Percentiles rank a stretch among this genome's conserved stretches.
Conservation (phyloP, 805 yeast species). For the Schwanniomyces polymorphus region DNA sequence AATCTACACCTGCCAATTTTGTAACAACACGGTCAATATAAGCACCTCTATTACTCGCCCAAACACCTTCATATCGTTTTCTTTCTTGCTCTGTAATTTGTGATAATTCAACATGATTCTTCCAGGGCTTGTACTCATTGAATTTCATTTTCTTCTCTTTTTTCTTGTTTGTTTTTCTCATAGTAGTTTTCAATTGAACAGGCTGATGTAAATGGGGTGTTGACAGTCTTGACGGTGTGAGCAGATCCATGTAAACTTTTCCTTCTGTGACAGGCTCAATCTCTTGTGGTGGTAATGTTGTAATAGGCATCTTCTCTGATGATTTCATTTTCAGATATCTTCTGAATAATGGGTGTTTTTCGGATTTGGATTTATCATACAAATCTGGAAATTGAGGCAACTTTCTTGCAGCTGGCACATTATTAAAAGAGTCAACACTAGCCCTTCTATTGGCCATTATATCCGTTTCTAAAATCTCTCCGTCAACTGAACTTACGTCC, state of each 20-base stretch:
- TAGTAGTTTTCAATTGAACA: slow-evolving; percentile 50
- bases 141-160: slow-evolving; percentile 49
- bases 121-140: slow-evolving; percentile 94
- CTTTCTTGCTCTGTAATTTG: slow-evolving; percentile 62
- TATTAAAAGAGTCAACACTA: slow-evolving; percentile 1
- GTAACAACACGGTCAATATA: slow-evolving; percentile 46
- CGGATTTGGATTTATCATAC: slow-evolving; percentile 8
- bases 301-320: neutral
- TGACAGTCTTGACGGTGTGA: slow-evolving; percentile 6
- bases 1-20: slow-evolving; percentile 29
- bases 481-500: neutral
- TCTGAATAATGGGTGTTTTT: neutral
- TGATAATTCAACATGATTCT: slow-evolving; percentile 65
- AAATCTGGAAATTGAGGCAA: slow-evolving; percentile 38
- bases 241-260: neutral
- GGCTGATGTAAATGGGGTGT: slow-evolving; percentile 16
- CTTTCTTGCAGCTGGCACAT: slow-evolving; percentile 5
- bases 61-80: slow-evolving; percentile 88
- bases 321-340: neutral
- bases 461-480: neutral
- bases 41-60: slow-evolving; percentile 84
- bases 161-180: slow-evolving; percentile 44
- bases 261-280: neutral
- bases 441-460: neutral
- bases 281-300: neutral